A percentile compares a stretch with the other conserved stretches of the same genome.
phyloP scores from a whole-genome alignment of 257 asterid species.

The Asclepias syriaca region DNA sequence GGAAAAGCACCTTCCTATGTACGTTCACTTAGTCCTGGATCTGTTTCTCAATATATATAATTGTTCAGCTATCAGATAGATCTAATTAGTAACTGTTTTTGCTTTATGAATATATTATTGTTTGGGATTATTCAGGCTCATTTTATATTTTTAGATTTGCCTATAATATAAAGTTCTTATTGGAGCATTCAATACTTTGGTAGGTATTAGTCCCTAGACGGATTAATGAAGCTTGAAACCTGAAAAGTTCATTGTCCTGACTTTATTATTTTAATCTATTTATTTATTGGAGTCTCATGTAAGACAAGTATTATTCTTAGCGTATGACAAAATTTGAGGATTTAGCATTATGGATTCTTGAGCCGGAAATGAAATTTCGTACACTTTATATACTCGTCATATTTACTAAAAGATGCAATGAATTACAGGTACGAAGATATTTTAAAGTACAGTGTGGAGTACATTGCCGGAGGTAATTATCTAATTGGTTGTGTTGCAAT shows the following conservation, averaged over 20 bases:
- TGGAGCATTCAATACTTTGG: background rate
- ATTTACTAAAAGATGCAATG: background rate
- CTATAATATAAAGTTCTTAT: background rate
- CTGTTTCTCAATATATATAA: background rate
- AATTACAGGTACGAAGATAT: slow-evolving; percentile 81
- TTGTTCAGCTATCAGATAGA: background rate
- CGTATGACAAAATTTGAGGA: background rate
- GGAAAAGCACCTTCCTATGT: slow-evolving; percentile 92
- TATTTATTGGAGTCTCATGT: background rate
- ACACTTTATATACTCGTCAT: background rate
- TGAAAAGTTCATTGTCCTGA: background rate
- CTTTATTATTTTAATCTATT: background rate
- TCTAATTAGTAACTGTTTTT: background rate
- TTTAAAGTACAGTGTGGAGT: slow-evolving; percentile 79
- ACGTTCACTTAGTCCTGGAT: slow-evolving; percentile 23
- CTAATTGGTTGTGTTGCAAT: background rate
- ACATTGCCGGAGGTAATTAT: slow-evolving; percentile 89
- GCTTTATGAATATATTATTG: background rate
- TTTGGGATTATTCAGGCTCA: background rate
- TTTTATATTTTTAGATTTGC: background rate
- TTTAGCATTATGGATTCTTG: background rate
- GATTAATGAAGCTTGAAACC: background rate
- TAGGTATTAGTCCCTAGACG: background rate
- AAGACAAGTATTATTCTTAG: background rate
- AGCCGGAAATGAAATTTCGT: background rate